Percentiles rank a stretch among this genome's conserved stretches.
phyloP scores from a whole-genome alignment of 1,284 basidiomycete species.

The Papiliotrema fonsecae region DNA sequence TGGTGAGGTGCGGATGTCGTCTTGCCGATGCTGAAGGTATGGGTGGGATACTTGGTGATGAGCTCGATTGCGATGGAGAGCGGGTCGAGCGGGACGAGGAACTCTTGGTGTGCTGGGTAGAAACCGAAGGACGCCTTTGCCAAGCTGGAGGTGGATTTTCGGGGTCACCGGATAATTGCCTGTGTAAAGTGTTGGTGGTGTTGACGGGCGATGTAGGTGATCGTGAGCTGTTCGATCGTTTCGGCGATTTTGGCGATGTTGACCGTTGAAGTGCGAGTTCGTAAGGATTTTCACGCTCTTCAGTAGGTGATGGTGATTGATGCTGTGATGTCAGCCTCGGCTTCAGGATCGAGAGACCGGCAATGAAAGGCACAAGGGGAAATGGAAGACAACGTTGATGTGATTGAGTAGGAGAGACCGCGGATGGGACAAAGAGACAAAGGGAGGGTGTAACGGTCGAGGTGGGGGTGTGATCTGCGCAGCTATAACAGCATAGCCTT shows the following conservation, averaged over 20 bases:
- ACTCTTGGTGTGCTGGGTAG: constrained; percentile 9
- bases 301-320: constrained; percentile 29
- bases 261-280: constrained; percentile 18
- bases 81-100: constrained; percentile 1
- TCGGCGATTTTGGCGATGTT: constrained; percentile 4
- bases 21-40: constrained; percentile 11
- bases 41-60: constrained; percentile 1
- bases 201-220: constrained; percentile 18
- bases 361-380: too few relatives aligned
- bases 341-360: too few relatives aligned
- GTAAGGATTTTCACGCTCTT: constrained; percentile 27
- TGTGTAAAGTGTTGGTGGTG: constrained; percentile 27
- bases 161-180: constrained; percentile 37
- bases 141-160: constrained; percentile 42
- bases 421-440: too few relatives aligned
- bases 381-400: too few relatives aligned
- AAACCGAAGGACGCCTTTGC: constrained; percentile 32
- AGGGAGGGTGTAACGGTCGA: too few relatives aligned
- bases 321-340: constrained; percentile 10
- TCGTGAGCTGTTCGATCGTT: background rate
- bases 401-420: too few relatives aligned
- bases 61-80: constrained; percentile 4
- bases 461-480: too few relatives aligned
- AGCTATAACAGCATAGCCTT: too few relatives aligned
- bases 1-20: constrained; percentile 14